Conservation (phyloP, 208 protist species). For the Trypanosomatidae sp. region DNA sequence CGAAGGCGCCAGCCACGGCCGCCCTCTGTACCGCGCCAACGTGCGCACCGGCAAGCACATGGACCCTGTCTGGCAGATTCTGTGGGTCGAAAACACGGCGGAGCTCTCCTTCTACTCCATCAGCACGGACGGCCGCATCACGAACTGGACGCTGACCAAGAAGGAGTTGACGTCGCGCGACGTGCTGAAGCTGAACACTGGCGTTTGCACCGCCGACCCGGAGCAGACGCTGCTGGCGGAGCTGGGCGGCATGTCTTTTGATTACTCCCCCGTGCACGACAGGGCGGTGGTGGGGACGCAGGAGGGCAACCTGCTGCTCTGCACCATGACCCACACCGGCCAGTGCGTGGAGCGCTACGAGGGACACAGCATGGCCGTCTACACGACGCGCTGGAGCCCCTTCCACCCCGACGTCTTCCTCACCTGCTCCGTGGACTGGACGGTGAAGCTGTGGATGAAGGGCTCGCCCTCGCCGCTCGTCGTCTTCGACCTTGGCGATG, state of each 20-base stretch:
- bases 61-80: constrained; percentile 96
- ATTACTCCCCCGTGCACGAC: constrained; percentile 91
- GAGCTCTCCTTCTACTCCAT: constrained; percentile 95
- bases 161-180: constrained; percentile 95
- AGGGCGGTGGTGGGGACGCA: constrained; percentile 96
- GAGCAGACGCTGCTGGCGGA: constrained; percentile 88
- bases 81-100: constrained; percentile 60
- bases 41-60: constrained; percentile 96
- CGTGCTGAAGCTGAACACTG: constrained; percentile 85
- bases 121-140: constrained; percentile 96
- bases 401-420: constrained; percentile 96
- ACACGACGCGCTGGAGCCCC: constrained; percentile 95
- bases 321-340: constrained; percentile 96
- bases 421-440: constrained; percentile 97
- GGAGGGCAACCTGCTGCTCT: constrained; percentile 95
- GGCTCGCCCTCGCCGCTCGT: constrained; percentile 82
- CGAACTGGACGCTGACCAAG: constrained; percentile 95
- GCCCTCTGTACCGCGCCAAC: constrained; percentile 90
- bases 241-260: constrained; percentile 95
- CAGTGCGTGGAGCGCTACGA: constrained; percentile 95
- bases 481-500: constrained; percentile 95
- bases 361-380: constrained; percentile 94
- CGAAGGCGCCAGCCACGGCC: constrained; percentile 51
- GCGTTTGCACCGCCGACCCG: constrained; percentile 68
- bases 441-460: constrained; percentile 96